Percentiles rank a stretch among this genome's conserved stretches.
Conservation (phyloP, 2,329 filamentous ascomycete species). For the Madurella mycetomatis region DNA sequence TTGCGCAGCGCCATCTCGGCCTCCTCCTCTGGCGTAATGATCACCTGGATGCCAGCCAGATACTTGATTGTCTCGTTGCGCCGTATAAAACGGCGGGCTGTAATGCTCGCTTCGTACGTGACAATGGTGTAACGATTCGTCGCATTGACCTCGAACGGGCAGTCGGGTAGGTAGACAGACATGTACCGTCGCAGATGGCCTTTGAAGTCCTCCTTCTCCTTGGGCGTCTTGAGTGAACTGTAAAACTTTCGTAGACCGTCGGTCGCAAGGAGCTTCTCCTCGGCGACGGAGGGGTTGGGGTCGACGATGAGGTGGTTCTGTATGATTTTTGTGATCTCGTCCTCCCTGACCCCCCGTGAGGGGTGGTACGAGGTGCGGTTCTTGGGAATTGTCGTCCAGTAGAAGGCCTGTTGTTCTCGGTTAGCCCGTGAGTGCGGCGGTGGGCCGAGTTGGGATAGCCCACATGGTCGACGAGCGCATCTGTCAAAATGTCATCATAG, state of each 20-base stretch:
- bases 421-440: not conserved
- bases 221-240: constrained; percentile 62
- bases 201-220: constrained; percentile 82
- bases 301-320: constrained; percentile 66
- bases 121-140: constrained; percentile 95
- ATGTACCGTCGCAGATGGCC: constrained; percentile 86
- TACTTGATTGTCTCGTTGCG: constrained; percentile 87
- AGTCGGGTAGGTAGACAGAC: constrained; percentile 88
- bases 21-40: constrained; percentile 90
- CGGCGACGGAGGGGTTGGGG: constrained; percentile 67
- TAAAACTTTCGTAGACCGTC: constrained; percentile 70
- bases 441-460: constrained; percentile 34
- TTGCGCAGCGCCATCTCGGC: constrained; percentile 71
- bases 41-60: constrained; percentile 83
- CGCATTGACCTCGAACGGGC: constrained; percentile 83
- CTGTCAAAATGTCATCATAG: constrained; percentile 94
- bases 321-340: constrained; percentile 57
- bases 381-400: constrained; percentile 95
- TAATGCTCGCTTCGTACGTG: constrained; percentile 82
- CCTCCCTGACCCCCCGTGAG: constrained; percentile 69
- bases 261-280: constrained; percentile 66
- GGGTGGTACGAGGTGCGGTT: constrained; percentile 83
- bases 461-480: constrained; percentile 93
- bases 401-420: constrained; percentile 64
- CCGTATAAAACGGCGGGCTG: constrained; percentile 72